A percentile compares a stretch with the other conserved stretches of the same genome.
Conservation (phyloP, 2,329 filamentous ascomycete species). For the Diplodia seriata region DNA sequence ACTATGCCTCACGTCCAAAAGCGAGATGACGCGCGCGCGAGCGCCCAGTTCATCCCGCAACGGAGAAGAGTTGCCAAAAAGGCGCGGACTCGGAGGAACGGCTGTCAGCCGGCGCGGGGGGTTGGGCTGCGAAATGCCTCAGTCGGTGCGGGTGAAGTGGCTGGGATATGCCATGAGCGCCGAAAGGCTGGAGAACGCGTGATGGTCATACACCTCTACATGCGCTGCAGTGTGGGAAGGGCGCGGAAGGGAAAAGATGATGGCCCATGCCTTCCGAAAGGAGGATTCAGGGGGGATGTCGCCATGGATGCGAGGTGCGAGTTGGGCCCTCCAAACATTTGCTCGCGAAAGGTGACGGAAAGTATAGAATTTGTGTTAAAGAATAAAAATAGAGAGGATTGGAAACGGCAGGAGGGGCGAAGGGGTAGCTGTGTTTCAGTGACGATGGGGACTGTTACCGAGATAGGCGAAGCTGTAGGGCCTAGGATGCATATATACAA, state of each 20-base stretch:
- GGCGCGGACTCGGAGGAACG: neutral
- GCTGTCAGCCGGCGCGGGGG: neutral
- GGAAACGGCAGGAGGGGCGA: neutral
- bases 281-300: conserved; percentile 15
- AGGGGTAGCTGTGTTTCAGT: conserved; percentile 2
- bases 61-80: neutral
- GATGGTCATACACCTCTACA: neutral
- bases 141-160: neutral
- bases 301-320: neutral
- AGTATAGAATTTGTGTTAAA: too few species aligned
- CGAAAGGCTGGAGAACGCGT: neutral
- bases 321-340: neutral
- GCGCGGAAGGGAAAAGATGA: neutral
- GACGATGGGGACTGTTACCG: conserved; percentile 1
- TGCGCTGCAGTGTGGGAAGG: neutral
- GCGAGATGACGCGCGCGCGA: conserved; percentile 23
- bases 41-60: neutral
- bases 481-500: conserved; percentile 1
- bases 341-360: neutral
- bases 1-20: conserved; percentile 1
- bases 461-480: conserved; percentile 8
- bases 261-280: conserved; percentile 13
- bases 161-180: neutral
- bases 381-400: conserved; percentile 3
- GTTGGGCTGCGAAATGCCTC: neutral